These are phyloP conservation scores for Termitomyces sp. DNA, from an alignment of 768 basidiomycete genomes.

Conservation along the genomic window DNA sequence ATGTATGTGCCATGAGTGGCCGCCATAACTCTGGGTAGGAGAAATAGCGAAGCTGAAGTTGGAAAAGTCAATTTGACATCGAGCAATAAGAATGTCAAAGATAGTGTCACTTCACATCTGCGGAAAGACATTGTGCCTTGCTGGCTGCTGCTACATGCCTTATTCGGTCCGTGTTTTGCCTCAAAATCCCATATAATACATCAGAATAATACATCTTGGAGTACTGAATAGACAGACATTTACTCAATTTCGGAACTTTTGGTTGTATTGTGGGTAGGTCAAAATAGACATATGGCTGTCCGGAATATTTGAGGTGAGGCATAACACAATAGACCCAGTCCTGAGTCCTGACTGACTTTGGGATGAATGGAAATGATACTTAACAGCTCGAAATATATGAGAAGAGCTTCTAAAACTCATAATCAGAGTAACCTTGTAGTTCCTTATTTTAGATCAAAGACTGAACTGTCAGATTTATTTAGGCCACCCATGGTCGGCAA, in stretches of 20 bases:
- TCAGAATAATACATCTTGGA: no score
- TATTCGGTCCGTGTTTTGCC: not conserved
- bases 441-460: constrained; percentile 16
- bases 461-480: constrained; percentile 14
- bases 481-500: no score
- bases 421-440: not conserved
- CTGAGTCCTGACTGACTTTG: not conserved
- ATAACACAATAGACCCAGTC: no score
- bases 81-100: not conserved
- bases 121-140: not conserved
- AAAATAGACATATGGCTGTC: no score
- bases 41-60: not conserved
- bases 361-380: no score
- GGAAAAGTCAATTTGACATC: not conserved
- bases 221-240: no score
- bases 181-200: not conserved
- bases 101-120: not conserved
- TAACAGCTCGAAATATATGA: no score
- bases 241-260: not conserved
- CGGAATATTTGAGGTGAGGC: no score
- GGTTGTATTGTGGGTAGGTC: no score
- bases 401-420: not conserved
- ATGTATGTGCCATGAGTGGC: no score
- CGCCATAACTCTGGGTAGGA: not conserved
- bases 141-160: no score